Conservation (phyloP, 352 stramenopile species). For the Phytopythium delawarense region DNA sequence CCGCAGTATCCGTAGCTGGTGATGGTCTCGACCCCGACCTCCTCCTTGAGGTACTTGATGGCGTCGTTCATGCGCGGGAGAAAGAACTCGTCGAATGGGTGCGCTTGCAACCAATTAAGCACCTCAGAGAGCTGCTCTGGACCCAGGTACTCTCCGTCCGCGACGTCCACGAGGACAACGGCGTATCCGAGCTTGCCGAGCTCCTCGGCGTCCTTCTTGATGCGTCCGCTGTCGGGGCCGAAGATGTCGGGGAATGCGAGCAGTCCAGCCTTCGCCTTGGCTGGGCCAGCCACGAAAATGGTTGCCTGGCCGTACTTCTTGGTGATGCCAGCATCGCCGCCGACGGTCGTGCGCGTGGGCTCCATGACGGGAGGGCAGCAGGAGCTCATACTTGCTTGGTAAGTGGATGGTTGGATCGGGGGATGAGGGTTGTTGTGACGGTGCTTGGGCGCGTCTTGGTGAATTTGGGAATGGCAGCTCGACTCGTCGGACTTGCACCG, state of each 20-base stretch:
- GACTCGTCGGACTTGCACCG: neutral
- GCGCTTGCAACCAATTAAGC: slow-evolving; percentile 13
- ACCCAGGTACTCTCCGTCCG: slow-evolving; percentile 20
- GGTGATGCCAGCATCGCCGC: slow-evolving; percentile 14
- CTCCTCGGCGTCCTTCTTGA: slow-evolving; percentile 40
- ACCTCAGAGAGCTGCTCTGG: slow-evolving; percentile 9
- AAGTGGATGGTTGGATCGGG: no score
- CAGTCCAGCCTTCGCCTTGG: slow-evolving; percentile 23
- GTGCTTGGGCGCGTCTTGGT: slow-evolving; percentile 4
- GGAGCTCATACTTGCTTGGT: slow-evolving; percentile 27
- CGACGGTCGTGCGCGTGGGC: slow-evolving; percentile 11
- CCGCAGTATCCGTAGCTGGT: slow-evolving; percentile 40
- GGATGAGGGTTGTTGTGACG: no score
- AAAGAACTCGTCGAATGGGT: slow-evolving; percentile 11
- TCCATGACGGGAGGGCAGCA: slow-evolving; percentile 32
- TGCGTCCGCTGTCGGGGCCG: slow-evolving; percentile 42
- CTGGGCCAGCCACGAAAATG: slow-evolving; percentile 31
- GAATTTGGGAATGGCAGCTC: slow-evolving; percentile 25
- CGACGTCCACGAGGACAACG: slow-evolving; percentile 39
- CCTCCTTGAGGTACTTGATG: no score
- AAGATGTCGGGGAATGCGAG: slow-evolving; percentile 47
- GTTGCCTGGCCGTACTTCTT: slow-evolving; percentile 26
- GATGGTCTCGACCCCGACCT: no score
- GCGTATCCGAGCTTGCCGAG: slow-evolving; percentile 44
- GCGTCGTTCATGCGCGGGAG: neutral